Evolutionary conservation across 2,329 filamentous ascomycete genomes (phyloP).

Genomic region (Erysiphe pulchra): DNA sequence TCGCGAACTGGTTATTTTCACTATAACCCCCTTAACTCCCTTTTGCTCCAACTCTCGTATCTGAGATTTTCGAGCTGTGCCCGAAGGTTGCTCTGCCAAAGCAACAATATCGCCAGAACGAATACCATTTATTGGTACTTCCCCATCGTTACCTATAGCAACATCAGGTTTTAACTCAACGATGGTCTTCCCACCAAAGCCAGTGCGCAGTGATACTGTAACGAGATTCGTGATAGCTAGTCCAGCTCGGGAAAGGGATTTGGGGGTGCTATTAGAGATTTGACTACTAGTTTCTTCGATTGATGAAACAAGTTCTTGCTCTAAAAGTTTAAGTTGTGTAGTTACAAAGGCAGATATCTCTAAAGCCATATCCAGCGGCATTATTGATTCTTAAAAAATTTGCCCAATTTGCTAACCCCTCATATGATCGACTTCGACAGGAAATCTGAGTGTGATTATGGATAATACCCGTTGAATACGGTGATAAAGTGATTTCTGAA

Average conservation of each 20-base stretch:
- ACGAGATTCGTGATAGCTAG: constrained; percentile 54
- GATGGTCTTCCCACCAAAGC: constrained; percentile 73
- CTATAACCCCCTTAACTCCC: constrained; percentile 45
- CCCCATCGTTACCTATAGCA: constrained; percentile 25
- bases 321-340: constrained; percentile 44
- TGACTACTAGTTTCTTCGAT: constrained; percentile 42
- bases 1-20: constrained; percentile 28
- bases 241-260: constrained; percentile 48
- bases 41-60: constrained; percentile 42
- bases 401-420: too few relatives aligned
- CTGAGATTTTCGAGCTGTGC: constrained; percentile 33
- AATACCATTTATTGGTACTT: constrained; percentile 50
- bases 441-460: too few relatives aligned
- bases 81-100: constrained; percentile 48
- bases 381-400: neutral
- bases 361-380: constrained; percentile 9
- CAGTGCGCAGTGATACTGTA: constrained; percentile 55
- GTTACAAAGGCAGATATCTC: constrained; percentile 43
- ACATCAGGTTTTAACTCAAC: constrained; percentile 53
- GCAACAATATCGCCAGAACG: constrained; percentile 55
- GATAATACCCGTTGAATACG: too few relatives aligned
- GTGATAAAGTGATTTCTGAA: too few relatives aligned
- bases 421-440: too few relatives aligned
- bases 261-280: constrained; percentile 40
- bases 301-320: constrained; percentile 46